These are phyloP conservation scores for Kappamyces sp. DNA, from an alignment of 192 early-diverging fungal species.

Conservation along the genomic window DNA sequence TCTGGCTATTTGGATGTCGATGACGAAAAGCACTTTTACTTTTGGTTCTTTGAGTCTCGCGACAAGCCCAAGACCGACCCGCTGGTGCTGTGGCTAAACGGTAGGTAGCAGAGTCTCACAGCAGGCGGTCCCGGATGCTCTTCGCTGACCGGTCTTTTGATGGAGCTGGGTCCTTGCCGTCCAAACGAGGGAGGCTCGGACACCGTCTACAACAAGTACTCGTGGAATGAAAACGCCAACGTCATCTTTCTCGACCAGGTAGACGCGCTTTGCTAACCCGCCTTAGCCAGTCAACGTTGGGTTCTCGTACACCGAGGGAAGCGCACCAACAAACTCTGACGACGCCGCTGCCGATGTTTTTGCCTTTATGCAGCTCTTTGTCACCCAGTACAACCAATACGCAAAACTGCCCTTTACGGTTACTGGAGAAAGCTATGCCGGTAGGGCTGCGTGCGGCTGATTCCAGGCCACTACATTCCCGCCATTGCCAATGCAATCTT, in stretches of 20 bases:
- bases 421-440: conserved; percentile 61
- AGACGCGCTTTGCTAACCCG: background rate
- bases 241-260: conserved; percentile 38
- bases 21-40: conserved; percentile 69
- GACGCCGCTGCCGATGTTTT: conserved; percentile 84
- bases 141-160: conserved; percentile 65
- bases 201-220: conserved; percentile 63
- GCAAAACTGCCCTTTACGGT: conserved; percentile 71
- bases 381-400: conserved; percentile 78
- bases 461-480: conserved; percentile 74
- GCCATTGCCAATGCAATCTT: conserved; percentile 80
- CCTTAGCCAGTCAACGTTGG: conserved; percentile 55
- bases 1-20: conserved; percentile 44
- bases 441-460: conserved; percentile 18
- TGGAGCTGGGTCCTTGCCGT: conserved; percentile 82
- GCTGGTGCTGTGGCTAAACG: conserved; percentile 28
- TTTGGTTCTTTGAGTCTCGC: conserved; percentile 96
- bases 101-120: conserved; percentile 36
- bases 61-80: conserved; percentile 69
- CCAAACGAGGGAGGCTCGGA: conserved; percentile 66
- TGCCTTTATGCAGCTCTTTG: conserved; percentile 90
- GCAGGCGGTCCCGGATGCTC: conserved; percentile 76
- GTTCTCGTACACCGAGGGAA: conserved; percentile 67
- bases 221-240: conserved; percentile 91
- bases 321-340: conserved; percentile 56